Evolutionary conservation across 2,329 filamentous ascomycete species (phyloP), one percentile per base, ranked within the genome.

Genomic region (Penicillium sp.): DNA sequence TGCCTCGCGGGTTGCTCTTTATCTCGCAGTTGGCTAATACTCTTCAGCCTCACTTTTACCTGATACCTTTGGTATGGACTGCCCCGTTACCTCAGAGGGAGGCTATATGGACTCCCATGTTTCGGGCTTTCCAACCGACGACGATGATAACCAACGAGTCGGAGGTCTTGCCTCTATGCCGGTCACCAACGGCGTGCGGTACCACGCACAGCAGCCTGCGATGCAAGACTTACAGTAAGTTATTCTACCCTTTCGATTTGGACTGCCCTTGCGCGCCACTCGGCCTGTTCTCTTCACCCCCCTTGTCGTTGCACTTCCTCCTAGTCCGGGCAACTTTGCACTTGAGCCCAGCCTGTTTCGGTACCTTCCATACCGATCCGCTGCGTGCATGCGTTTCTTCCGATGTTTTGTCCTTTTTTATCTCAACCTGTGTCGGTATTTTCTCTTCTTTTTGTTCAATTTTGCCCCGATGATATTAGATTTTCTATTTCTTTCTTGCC

Each of bases 181-280:
- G 65, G 68, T 75, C 62, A 74, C 71, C 66, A 79, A 77, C 71
- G 75, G 76, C 69, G 67, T 78, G 74, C 77, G 79, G 74, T 83
- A 80, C 76, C 75, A 76, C 67, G 65, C 79, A 72, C 77, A 77
- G 70, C 79, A 78, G 73, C 73, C 79, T 77, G 70, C 73, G 63
- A 71, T 76, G 71, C 74, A 78, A 64, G 80, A 84, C 71, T 72
- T 77, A 71, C 77, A 76, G 82, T 84, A 81, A 79, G 82, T 83
- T 67, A 57, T 67, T 69, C 50, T 60, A 18, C 52, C 52, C 74
- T 79, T 79, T 70, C 50, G 68, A 71, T 74, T 61, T 53, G 52
- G 67, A 67, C 67, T 68, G 58, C 58, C 58, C 61, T 71, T 61
- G 59, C 64, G 49, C 66, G 70, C 66, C 65, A 68, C 64, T 67